Conservation (phyloP, 257 asterid genomes). For the Misopates orontium region DNA sequence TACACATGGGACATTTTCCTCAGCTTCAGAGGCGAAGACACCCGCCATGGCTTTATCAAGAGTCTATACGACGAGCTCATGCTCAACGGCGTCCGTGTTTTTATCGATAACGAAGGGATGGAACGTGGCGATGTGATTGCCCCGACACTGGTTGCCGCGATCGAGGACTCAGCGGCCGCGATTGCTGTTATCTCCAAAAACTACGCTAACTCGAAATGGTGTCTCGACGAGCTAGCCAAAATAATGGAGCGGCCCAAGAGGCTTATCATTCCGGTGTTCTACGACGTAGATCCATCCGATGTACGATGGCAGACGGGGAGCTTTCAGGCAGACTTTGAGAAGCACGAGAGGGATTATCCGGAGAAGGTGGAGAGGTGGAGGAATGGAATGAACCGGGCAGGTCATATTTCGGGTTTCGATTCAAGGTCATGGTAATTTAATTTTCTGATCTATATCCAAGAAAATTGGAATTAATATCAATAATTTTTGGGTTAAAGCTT, state of each 20-base stretch:
- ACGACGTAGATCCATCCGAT: constrained; percentile 32
- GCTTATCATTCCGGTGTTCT: constrained; percentile 32
- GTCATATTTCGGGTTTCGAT: constrained; percentile 30
- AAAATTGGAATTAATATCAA: too few species aligned
- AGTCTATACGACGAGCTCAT: constrained; percentile 27
- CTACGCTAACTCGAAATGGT: constrained; percentile 40
- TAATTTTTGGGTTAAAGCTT: too few species aligned
- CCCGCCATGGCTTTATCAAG: constrained; percentile 25
- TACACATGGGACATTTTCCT: constrained; percentile 32
- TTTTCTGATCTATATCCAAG: background rate
- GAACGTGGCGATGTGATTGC: constrained; percentile 32
- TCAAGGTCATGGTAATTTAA: background rate
- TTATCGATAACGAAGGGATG: constrained; percentile 31
- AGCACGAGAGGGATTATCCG: constrained; percentile 19
- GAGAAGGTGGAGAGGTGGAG: constrained; percentile 34
- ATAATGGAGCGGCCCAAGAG: constrained; percentile 23
- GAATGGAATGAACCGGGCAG: constrained; percentile 38
- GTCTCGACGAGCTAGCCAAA: constrained; percentile 37
- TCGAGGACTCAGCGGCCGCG: constrained; percentile 39
- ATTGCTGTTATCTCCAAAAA: constrained; percentile 34
- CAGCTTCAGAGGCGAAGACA: constrained; percentile 42
- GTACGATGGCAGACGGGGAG: constrained; percentile 35
- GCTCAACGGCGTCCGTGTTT: constrained; percentile 26
- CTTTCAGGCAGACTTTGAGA: constrained; percentile 23
- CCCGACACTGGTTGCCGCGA: constrained; percentile 24